Conservation (phyloP, 768 basidiomycete species). For the Lyophyllum semitale region DNA sequence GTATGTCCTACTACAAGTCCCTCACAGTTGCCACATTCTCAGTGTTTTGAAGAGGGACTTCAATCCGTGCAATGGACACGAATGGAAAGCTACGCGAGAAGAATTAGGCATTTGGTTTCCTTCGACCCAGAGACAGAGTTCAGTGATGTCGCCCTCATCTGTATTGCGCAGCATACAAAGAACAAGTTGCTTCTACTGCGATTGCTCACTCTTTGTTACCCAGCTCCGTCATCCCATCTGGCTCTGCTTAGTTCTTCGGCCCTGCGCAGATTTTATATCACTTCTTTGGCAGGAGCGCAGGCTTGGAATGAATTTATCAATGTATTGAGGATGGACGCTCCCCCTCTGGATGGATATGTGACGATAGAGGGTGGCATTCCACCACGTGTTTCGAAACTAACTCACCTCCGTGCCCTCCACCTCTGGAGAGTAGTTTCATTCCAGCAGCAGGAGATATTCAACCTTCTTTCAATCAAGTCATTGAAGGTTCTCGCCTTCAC, state of each 20-base stretch:
- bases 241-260: background rate
- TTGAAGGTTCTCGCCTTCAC: background rate
- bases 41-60: background rate
- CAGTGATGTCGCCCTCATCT: background rate
- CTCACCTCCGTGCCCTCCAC: background rate
- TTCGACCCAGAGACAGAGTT: background rate
- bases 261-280: background rate
- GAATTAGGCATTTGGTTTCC: background rate
- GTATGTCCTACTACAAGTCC: background rate
- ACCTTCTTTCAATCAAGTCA: background rate
- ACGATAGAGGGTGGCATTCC: background rate
- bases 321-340: background rate
- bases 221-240: background rate
- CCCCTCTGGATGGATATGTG: background rate
- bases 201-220: background rate
- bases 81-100: background rate
- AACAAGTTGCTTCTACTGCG: background rate
- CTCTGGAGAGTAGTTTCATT: background rate
- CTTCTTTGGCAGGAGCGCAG: background rate
- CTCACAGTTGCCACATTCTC: background rate
- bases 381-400: background rate
- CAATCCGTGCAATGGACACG: background rate
- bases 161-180: background rate
- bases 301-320: background rate
- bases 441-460: background rate